These are phyloP conservation scores for Cutaneotrichosporon curvatum DNA, from an alignment of 1,284 basidiomycete genomes.

Conservation along the genomic window DNA sequence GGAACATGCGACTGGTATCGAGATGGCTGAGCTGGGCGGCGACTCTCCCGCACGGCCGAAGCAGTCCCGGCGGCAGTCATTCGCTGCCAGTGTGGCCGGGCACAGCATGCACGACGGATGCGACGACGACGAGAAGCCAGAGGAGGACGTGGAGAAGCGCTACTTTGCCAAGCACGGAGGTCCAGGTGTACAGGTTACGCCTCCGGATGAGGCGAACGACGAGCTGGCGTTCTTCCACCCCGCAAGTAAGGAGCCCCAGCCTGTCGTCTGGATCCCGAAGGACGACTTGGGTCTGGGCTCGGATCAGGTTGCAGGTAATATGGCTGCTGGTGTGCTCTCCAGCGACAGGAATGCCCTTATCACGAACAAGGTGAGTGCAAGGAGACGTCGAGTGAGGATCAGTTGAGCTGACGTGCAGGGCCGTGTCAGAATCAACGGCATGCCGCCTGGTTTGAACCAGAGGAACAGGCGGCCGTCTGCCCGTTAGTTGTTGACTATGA, in stretches of 20 bases:
- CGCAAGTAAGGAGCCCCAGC: constrained; percentile 64
- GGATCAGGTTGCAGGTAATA: constrained; percentile 58
- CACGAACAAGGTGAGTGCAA: constrained; percentile 51
- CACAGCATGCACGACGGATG: not conserved
- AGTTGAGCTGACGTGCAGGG: not conserved
- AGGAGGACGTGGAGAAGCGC: constrained; percentile 18
- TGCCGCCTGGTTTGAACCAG: constrained; percentile 27
- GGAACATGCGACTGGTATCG: not conserved
- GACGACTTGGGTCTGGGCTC: constrained; percentile 61
- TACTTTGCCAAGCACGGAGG: constrained; percentile 42
- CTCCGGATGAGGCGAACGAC: constrained; percentile 25
- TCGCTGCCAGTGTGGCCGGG: not conserved
- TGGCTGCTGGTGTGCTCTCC: constrained; percentile 55
- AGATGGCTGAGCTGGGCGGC: constrained; percentile 9
- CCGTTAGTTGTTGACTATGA: too few relatives aligned
- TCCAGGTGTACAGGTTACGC: constrained; percentile 24
- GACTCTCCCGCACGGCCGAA: not conserved
- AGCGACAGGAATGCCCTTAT: constrained; percentile 57
- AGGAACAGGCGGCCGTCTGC: too few relatives aligned
- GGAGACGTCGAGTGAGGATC: too few relatives aligned
- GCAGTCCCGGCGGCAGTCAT: not conserved
- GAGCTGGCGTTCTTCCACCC: constrained; percentile 65
- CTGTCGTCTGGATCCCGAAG: constrained; percentile 69
- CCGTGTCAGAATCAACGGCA: constrained; percentile 51
- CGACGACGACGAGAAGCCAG: constrained; percentile 1